Percentiles rank a stretch among this genome's conserved stretches.
phyloP scores from a whole-genome alignment of 257 asterid genomes.

The Lavandula angustifolia region DNA sequence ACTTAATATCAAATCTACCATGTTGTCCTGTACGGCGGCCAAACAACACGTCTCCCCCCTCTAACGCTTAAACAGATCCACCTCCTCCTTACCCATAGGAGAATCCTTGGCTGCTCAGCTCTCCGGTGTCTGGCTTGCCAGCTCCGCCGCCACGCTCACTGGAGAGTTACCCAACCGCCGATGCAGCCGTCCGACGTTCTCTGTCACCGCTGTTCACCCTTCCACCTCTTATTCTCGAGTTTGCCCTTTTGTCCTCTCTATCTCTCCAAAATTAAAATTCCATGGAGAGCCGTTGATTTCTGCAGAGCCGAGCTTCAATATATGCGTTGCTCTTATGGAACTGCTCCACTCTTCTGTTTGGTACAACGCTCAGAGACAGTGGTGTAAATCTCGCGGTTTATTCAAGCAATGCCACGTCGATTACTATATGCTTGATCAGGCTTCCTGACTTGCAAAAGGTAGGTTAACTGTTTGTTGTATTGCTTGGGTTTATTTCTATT shows the following conservation, averaged over 20 bases:
- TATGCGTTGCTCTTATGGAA: constrained; percentile 31
- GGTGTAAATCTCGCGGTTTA: constrained; percentile 79
- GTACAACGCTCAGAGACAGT: constrained; percentile 74
- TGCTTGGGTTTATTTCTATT: neutral
- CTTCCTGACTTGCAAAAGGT: constrained; percentile 70
- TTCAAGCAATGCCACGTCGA: constrained; percentile 73
- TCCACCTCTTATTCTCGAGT: no score
- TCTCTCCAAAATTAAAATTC: neutral
- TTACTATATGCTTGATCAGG: constrained; percentile 71
- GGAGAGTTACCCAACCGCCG: constrained; percentile 39
- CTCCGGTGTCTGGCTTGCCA: constrained; percentile 51
- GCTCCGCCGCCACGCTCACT: constrained; percentile 39
- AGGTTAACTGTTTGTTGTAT: neutral
- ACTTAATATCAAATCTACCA: no score
- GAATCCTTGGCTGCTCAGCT: constrained; percentile 52
- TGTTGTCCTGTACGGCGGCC: no score
- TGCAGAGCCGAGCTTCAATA: constrained; percentile 10
- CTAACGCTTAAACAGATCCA: no score
- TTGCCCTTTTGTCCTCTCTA: no score
- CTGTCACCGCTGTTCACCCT: constrained; percentile 44
- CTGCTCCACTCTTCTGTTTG: constrained; percentile 46
- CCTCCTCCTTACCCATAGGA: constrained; percentile 4
- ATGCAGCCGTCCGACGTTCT: constrained; percentile 33
- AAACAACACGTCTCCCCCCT: no score
- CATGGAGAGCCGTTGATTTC: constrained; percentile 10